Base-by-base conservation (phyloP, 2,329 filamentous ascomycete genomes). In the Penicillium sp. region DNA sequence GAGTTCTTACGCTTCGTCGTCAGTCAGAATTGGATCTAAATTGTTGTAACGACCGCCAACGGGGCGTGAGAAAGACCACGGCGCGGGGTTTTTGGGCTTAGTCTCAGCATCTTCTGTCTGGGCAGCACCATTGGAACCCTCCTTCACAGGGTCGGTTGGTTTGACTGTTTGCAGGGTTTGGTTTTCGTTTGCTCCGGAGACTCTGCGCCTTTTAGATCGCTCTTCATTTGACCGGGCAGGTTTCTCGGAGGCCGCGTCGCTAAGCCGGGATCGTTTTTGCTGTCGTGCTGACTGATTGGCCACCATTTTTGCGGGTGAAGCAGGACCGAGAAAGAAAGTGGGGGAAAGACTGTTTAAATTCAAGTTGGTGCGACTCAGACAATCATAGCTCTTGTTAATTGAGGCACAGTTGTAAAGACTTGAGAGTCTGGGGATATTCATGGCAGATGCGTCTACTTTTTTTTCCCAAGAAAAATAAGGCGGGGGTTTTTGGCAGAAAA, bases 21-120 rank as follows among this genome's bases (percentile, higher is more conserved):
- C 60, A 3, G 83, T 81, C 66, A 86, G 82, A 9, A 85, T 66
- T 6, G 85, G 82, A 63, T 87, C 82, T 48, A 81, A 69, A 44
- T 80, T 73, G 54, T 82, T 73, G 65, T 84, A 83, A 53, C 79
- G 79, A 22, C 85, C 85, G 39, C 81, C 84, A 31, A 77, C 69
- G 8, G 79, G 71, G n/a, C 75, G 69, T 18, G 81, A 82, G 10
- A 82, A 65, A 24, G 69, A 73, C 81, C 81, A 84, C 24, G 61
- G 58, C 35, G 60, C 50, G 49, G 53, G 46, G 22, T 34, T 54
- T 37, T 44, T 58, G 48, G 55, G 56, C 54, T 66, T 59, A 4
- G 29, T 20, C 35, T 56, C 64, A 13, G 34, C 32, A 38, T 50
- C 58, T 49, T 61, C 55, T 39, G 54, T 63, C 16, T 53, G 43